Percentiles rank a stretch among this genome's conserved stretches.
Conservation (phyloP, 176 grass and related monocot genomes). For the Phoenix dactylifera region DNA sequence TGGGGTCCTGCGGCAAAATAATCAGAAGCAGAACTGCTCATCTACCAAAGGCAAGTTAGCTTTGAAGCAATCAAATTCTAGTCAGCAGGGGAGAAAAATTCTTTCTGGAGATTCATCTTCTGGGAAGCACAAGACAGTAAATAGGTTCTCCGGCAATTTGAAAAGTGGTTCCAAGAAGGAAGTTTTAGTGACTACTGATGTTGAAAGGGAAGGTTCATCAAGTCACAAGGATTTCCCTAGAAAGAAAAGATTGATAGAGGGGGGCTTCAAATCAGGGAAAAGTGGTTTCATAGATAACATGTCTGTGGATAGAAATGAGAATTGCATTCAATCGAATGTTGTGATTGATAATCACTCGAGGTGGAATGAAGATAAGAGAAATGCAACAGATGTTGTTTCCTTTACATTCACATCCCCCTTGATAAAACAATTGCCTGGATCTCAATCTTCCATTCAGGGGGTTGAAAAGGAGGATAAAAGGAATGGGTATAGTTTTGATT, state of each 20-base stretch:
- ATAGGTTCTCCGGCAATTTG: slow-evolving; percentile 30
- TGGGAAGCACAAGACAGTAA: slow-evolving; percentile 50
- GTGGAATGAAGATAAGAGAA: slow-evolving; percentile 42
- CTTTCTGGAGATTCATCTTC: slow-evolving; percentile 44
- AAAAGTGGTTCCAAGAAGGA: slow-evolving; percentile 47
- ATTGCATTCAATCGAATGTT: slow-evolving; percentile 43
- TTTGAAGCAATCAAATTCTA: slow-evolving; percentile 35
- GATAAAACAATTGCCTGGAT: slow-evolving; percentile 34
- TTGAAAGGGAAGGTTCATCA: slow-evolving; percentile 45
- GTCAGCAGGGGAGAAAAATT: slow-evolving; percentile 55
- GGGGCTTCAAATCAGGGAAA: slow-evolving; percentile 42
- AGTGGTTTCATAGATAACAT: slow-evolving; percentile 8
- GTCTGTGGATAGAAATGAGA: slow-evolving; percentile 16
- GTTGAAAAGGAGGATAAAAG: slow-evolving; percentile 28
- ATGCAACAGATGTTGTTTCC: slow-evolving; percentile 62
- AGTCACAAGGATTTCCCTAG: slow-evolving; percentile 79
- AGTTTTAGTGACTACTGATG: slow-evolving; percentile 32
- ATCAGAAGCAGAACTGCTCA: slow-evolving; percentile 78
- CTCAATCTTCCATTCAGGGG: slow-evolving; percentile 14
- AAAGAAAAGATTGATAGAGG: slow-evolving; percentile 75
- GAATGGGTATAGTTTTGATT: slow-evolving; percentile 26
- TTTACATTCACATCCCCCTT: slow-evolving; percentile 85
- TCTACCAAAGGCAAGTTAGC: slow-evolving; percentile 39
- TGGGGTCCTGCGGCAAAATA: slow-evolving; percentile 62
- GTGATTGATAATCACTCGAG: slow-evolving; percentile 59